Base-by-base conservation (phyloP, 2,329 filamentous ascomycete species). In the Endocalyx cinctus region DNA sequence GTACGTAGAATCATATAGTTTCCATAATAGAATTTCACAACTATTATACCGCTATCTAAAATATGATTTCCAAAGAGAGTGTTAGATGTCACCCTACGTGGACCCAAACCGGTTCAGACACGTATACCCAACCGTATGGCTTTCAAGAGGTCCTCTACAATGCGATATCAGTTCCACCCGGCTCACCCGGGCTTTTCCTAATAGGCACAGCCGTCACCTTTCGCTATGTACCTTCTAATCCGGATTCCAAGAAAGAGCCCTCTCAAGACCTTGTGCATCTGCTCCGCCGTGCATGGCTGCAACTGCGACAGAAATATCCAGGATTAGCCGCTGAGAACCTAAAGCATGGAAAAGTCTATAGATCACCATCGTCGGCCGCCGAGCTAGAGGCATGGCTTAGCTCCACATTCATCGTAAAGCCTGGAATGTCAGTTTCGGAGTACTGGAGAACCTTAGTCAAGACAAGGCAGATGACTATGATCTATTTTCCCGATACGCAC, bases 81-180 rank as follows among this genome's bases (percentile, higher is more conserved):
- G 29, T 25, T 8, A 30, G n/a, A 29, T 36, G 33, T 12, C 37
- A 39, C 15, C 37, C 37, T n/a, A 35, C 37, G 17, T 39, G 37
- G 37, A 15, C 18, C 13, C 33, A 39, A 29, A 33, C 33, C n/a
- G 28, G 28, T 12, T 26, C 37, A 15, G 36, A 33, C 17, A 35
- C 33, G 16, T 39, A 39, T 17, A 15, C 29, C n/a, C 37, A 39
- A 25, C 25, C 28, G 10, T 39, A 36, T 17, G 37, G 37, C 12
- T 39, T 39, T 15, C 37, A 39, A 22, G 37, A 39, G 17, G 37
- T 39, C 11, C 33, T 39, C 8, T 39, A 39, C 14, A 39, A 39
- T 22, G 37, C 37, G 33, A 35, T 39, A n/a, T 31, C 33, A 0
- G 37, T 36, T 8, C 33, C 33, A 15, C 33, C 37, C 13, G 33